Evolutionary conservation across 2,329 filamentous ascomycete genomes (phyloP), one percentile per base, ranked within the genome.

Genomic region (Hypomyces rosellus): DNA sequence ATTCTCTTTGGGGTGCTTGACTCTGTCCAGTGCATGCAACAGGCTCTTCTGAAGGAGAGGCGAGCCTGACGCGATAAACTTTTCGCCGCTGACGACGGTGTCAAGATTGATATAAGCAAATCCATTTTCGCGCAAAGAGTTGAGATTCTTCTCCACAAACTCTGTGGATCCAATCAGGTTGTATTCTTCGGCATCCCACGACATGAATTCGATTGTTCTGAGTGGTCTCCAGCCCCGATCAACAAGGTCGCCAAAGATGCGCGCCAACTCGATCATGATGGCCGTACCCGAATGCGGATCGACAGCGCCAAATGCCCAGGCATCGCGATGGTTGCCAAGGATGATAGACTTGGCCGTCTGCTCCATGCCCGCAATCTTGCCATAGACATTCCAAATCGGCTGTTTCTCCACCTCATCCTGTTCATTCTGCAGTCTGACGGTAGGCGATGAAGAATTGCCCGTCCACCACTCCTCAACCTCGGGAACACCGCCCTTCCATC

Each of bases 171-270:
- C 93, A 51, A 96, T 88, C 42, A 93, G 73, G 67, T 96, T 96
- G 72, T 96, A 97, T 67, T 92, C 89, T 59, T 86, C 86, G 4
- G 82, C 93, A 66, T 99, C 93, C 93, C 93, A 99, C 34, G 89
- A 96, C 63, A 91, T 90, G 67, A 99, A 97, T 65, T 95, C 88
- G 56, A 99, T 95, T 3, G 89, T 95, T n/a, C 93, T 85, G 14
- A 95, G 75, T 1, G 93, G 93, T 22, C 88, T 80, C 93, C 93
- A 99, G 48, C 91, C 92, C 51, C 83, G 80, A 14, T 76, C 69
- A 18, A 84, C 75, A 14, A 97, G 78, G 55, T 89, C 82, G 38
- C 90, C 89, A 60, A 99, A 88, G 45, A 96, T 83, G 41, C 87
- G 84, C 18, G 88, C 84, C 51, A 97, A 77, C 70, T 99, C 93